Base-by-base conservation (phyloP, 2,329 filamentous ascomycete genomes). In the Ceratocystis colombiana region DNA sequence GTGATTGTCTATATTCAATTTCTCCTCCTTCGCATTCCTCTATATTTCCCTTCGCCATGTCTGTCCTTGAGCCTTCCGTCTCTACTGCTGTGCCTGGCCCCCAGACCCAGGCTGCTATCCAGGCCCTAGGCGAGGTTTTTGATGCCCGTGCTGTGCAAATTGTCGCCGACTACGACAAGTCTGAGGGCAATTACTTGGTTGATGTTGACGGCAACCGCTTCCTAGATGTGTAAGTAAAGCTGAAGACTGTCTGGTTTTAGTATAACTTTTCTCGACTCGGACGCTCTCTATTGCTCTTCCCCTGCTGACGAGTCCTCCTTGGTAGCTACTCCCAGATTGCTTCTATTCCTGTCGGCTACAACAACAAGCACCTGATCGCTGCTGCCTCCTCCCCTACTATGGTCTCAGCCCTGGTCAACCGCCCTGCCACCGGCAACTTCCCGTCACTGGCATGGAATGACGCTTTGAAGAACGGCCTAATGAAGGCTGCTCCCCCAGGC, bases 341-440 rank as follows among this genome's bases (percentile, higher is more conserved):
- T 69, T 96, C 90, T 53, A 96, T 96, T 71, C 89, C 91, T 2
- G 81, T 96, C 59, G 91, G 91, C 68, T 96, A 96, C 83, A 96
- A 93, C 82, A 96, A 96, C 79, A 86, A 89, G 5, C 77, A 81
- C 70, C 82, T 96, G 69, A 79, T 84, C 70, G 80, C 85, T 71
- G 85, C 86, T 44, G 88, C 89, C 30, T 82, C 83, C 69, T 88
- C 87, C 66, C 85, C 87, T 28, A 88, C 92, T 72, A 95, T 96
- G 89, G 79, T 85, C 72, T 86, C 81, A 67, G 84, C 89, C 66
- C 78, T 96, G 71, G 88, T 96, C 80, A 96, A 96, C 81, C 84
- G 91, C 64, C 91, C 91, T 2, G 91, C 91, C 0, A 82, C 95
- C 69, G 90, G 91, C 72, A 95, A 94, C 81, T 96, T 96, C 78